Base-by-base conservation (phyloP, 2,329 filamentous ascomycete species). In the Calonectria pseudoturangicola region DNA sequence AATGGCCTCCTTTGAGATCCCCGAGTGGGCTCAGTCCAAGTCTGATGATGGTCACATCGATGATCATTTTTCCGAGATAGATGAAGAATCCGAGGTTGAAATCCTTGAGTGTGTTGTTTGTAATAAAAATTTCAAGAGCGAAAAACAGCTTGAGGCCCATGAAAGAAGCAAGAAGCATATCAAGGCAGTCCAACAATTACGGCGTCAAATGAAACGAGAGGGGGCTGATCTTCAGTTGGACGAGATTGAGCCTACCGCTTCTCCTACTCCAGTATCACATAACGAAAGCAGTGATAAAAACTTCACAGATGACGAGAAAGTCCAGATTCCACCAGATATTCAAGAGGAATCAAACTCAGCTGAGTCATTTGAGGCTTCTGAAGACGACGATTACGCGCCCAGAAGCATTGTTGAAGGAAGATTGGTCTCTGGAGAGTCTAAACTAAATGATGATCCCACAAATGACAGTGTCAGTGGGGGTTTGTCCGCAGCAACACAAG, bases 131-230 rank as follows among this genome's bases (percentile, higher is more conserved):
- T 99, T 98, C 85, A 91, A 98, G 84, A 98, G 96, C 80, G 94
- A 98, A 81, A 95, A 95, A 76, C 96, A 98, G 81, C 95, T 94
- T 73, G 92, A 97, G 79, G 93, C 94, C 3, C 97, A 99, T 80
- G 96, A 98, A 85, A 95, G 93, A 85, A 98, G 96, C 87, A 99
- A 98, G 83, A 99, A 98, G 84, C 97, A 99, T 80, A 85, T 93
- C 73, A 98, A 98, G 82, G 93, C 95, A 2, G 89, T 98, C 8
- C 93, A 96, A 76, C 91, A 95, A 73, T 85, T 99, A 47, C 92
- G 92, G 79, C 89, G 91, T 79, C 93, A 97, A 82, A 98, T 99
- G 95, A 91, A 89, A 77, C 92, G 93, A 77, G 94, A 99, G 79
- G 93, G 96, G 79, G 87, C 88, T 58, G 88, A 92, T 62, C 83